These are phyloP conservation scores for Microdochium nivale DNA, from an alignment of 2,329 filamentous ascomycete species.

Conservation along the genomic window DNA sequence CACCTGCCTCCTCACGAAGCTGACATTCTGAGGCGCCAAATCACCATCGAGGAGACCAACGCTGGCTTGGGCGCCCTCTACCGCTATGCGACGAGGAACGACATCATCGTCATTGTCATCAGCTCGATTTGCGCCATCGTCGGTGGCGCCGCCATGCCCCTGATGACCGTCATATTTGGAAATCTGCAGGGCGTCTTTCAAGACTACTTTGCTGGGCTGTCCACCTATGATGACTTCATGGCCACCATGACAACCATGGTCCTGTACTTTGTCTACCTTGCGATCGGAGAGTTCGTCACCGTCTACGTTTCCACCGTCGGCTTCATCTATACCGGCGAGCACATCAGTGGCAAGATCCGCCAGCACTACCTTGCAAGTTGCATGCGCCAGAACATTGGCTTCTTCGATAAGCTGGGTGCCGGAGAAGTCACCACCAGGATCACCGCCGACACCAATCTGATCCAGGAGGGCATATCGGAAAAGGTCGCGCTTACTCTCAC, in stretches of 20 bases:
- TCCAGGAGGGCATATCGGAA: conserved; percentile 90
- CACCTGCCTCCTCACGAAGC: conserved; percentile 60
- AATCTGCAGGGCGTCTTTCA: conserved; percentile 66
- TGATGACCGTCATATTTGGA: conserved; percentile 79
- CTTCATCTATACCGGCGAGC: conserved; percentile 82
- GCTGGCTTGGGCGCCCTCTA: conserved; percentile 58
- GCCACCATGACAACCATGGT: conserved; percentile 53
- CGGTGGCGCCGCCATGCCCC: conserved; percentile 65
- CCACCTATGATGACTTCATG: conserved; percentile 47
- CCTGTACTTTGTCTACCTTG: conserved; percentile 80
- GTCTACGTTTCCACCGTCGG: conserved; percentile 76
- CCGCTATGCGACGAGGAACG: conserved; percentile 59
- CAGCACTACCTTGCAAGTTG: conserved; percentile 78
- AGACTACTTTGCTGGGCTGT: conserved; percentile 42
- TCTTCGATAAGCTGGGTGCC: conserved; percentile 86
- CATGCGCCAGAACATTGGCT: conserved; percentile 81
- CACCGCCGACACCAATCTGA: conserved; percentile 85
- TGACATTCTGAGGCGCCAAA: conserved; percentile 58
- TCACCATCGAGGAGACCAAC: conserved; percentile 54
- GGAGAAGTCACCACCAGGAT: conserved; percentile 93
- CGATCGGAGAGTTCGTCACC: conserved; percentile 68
- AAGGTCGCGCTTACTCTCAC: conserved; percentile 74
- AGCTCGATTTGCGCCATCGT: conserved; percentile 58
- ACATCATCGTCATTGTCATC: conserved; percentile 54
- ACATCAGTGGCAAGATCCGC: conserved; percentile 70